Conservation (phyloP, 202 grass and related monocot species). For the Elaeis oleifera region DNA sequence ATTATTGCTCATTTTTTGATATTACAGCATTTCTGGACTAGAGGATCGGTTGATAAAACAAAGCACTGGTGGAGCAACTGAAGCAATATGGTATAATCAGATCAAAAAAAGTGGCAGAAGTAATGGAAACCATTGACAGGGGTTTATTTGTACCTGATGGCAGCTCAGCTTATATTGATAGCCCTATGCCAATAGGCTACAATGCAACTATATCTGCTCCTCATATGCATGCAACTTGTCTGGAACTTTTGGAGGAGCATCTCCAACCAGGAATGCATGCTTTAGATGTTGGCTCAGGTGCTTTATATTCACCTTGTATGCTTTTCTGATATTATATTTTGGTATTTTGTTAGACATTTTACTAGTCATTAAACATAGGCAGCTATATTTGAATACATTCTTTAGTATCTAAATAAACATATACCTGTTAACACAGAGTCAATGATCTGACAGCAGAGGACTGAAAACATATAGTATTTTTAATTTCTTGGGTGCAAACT, state of each 20-base stretch:
- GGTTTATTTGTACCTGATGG: slow-evolving; percentile 61
- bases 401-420: too few relatives aligned
- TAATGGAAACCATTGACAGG: slow-evolving; percentile 78
- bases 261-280: slow-evolving; percentile 79
- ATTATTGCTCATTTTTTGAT: not conserved
- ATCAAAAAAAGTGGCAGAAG: slow-evolving; percentile 55
- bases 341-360: too few relatives aligned
- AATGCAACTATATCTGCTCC: slow-evolving; percentile 90
- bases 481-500: too few relatives aligned
- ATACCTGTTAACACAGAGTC: too few relatives aligned
- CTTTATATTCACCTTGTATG: not conserved
- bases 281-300: slow-evolving; percentile 92
- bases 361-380: too few relatives aligned
- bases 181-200: slow-evolving; percentile 79
- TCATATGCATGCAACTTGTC: slow-evolving; percentile 89
- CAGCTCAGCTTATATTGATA: slow-evolving; percentile 52
- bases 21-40: slow-evolving; percentile 57
- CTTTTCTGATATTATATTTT: too few relatives aligned
- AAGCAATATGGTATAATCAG: slow-evolving; percentile 42
- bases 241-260: slow-evolving; percentile 73
- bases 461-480: too few relatives aligned
- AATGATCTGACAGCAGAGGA: too few relatives aligned
- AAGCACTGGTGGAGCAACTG: slow-evolving; percentile 65
- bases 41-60: slow-evolving; percentile 62
- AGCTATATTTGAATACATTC: too few relatives aligned